A percentile compares a stretch with the other conserved stretches of the same genome.
Conservation (phyloP, 129 eudicot species). For the Logfia minima region DNA sequence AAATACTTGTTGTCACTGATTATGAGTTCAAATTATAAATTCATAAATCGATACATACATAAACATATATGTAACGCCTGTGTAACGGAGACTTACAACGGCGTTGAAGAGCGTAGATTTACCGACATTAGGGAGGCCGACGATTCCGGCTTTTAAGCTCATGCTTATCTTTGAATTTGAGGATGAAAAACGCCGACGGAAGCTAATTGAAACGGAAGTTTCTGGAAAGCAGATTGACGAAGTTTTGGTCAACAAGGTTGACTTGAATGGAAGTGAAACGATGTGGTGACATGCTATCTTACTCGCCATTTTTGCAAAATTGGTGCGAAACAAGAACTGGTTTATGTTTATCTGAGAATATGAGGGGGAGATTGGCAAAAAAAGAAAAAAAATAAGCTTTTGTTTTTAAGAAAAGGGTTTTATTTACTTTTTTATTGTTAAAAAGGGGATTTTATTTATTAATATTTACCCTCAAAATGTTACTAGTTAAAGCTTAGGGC, state of each 20-base stretch:
- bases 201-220: slow-evolving; percentile 27
- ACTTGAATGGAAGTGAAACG: slow-evolving; percentile 45
- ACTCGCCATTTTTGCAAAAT: slow-evolving; percentile 52
- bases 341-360: slow-evolving; percentile 15
- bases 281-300: slow-evolving; percentile 58
- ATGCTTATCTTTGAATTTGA: slow-evolving; percentile 55
- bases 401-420: background rate
- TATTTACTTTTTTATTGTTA: too few species aligned
- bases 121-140: slow-evolving; percentile 95
- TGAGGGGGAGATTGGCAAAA: background rate
- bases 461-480: too few species aligned
- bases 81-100: slow-evolving; percentile 52
- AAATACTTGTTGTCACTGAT: background rate
- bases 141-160: slow-evolving; percentile 95
- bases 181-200: slow-evolving; percentile 44
- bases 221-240: slow-evolving; percentile 30
- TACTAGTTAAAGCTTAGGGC: too few species aligned
- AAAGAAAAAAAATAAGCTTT: too few species aligned
- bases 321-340: background rate
- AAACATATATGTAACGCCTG: background rate
- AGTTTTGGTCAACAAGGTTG: slow-evolving; percentile 28
- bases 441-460: too few species aligned
- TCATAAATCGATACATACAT: background rate
- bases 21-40: background rate
- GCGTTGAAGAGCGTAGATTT: slow-evolving; percentile 96